phyloP scores from a whole-genome alignment of 768 basidiomycete species.

The Kwoniella botswanensis region DNA sequence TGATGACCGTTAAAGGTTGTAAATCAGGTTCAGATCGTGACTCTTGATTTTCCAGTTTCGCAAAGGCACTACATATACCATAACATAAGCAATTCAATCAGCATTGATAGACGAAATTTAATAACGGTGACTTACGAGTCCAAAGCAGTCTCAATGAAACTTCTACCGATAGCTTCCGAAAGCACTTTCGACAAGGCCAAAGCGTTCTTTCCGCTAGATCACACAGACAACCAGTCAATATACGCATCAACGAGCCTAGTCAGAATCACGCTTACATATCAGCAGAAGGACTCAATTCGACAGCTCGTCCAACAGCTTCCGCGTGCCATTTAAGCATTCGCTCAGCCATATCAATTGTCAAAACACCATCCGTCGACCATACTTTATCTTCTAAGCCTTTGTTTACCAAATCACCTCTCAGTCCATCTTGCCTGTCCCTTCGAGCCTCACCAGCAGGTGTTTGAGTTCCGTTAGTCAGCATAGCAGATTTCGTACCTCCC shows the following conservation, averaged over 20 bases:
- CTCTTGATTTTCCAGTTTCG: conserved; percentile 75
- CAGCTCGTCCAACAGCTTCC: conserved; percentile 91
- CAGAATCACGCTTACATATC: conserved; percentile 72
- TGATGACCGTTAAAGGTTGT: conserved; percentile 69
- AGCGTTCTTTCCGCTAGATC: conserved; percentile 80
- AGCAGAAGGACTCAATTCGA: conserved; percentile 78
- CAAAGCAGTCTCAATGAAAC: conserved; percentile 87
- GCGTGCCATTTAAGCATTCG: conserved; percentile 97
- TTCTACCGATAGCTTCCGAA: conserved; percentile 80
- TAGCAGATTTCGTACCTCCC: conserved; percentile 48
- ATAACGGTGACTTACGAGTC: conserved; percentile 72
- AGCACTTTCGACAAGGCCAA: conserved; percentile 80
- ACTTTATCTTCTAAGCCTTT: conserved; percentile 68
- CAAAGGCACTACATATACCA: conserved; percentile 64
- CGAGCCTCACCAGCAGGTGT: conserved; percentile 20
- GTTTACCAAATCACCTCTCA: conserved; percentile 35
- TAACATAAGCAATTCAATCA: background rate
- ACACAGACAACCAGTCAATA: background rate
- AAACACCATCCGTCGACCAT: conserved; percentile 78
- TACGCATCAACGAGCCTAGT: too few species aligned
- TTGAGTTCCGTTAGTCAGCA: conserved; percentile 57
- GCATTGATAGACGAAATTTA: background rate
- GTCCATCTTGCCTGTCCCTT: conserved; percentile 29
- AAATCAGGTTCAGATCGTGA: conserved; percentile 79
- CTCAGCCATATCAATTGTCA: conserved; percentile 78